Conservation (phyloP, 495 filamentous ascomycete species). For the Ramalina peruviana region DNA sequence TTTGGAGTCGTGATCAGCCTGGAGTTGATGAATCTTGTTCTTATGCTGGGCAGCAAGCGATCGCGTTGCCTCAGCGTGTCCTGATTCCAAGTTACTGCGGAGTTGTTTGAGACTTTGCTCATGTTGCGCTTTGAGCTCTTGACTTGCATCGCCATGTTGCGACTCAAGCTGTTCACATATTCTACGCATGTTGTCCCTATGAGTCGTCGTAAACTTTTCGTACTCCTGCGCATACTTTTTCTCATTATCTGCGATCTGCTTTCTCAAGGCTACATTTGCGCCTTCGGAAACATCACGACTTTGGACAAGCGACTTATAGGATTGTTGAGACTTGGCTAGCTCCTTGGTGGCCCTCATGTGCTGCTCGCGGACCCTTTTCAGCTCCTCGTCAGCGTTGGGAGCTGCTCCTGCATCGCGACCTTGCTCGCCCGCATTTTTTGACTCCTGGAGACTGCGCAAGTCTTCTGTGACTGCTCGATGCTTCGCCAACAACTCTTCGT, state of each 20-base stretch:
- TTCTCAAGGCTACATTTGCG: not conserved
- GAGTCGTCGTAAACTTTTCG: not conserved
- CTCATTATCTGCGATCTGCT: not conserved
- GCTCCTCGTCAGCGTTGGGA: not conserved
- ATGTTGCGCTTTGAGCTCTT: not conserved
- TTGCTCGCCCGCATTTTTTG: not conserved
- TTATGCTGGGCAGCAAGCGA: not conserved
- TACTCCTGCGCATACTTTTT: not conserved
- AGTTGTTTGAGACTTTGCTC: not conserved
- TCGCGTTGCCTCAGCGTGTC: slow-evolving; percentile 2
- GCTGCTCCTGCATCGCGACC: not conserved
- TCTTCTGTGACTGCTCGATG: not conserved
- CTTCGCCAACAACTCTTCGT: not conserved
- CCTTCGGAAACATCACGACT: not conserved
- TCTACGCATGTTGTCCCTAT: not conserved
- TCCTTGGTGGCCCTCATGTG: slow-evolving; percentile 2
- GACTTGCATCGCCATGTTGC: too few relatives aligned
- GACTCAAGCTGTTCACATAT: too few relatives aligned
- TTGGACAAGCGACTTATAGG: not conserved
- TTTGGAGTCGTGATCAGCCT: not conserved
- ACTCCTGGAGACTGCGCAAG: not conserved
- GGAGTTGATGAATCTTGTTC: slow-evolving; percentile 1
- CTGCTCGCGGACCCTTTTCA: slow-evolving; percentile 1
- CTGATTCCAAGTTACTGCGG: not conserved
- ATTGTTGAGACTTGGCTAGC: not conserved